Evolutionary conservation across 371 early-diverging fungal species (phyloP).

Genomic region (Syncephalis fuscata): DNA sequence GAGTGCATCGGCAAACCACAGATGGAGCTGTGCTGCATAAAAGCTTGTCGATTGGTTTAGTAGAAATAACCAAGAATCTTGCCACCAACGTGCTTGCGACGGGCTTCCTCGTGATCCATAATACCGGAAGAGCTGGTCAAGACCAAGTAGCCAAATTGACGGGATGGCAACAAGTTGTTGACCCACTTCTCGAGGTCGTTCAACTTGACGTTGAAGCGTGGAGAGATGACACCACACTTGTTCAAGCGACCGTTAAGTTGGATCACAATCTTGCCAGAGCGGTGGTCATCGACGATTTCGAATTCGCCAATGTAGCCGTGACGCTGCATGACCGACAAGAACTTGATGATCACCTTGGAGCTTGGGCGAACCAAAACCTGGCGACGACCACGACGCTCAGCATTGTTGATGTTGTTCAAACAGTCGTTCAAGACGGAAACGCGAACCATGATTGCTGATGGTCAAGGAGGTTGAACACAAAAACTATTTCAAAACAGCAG

Average conservation of each 20-base stretch:
- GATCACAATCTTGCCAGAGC: constrained; percentile 97
- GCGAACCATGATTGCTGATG: constrained; percentile 44
- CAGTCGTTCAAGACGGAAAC: constrained; percentile 89
- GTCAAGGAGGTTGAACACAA: background rate
- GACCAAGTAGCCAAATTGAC: constrained; percentile 98
- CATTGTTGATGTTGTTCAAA: constrained; percentile 98
- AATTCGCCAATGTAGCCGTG: constrained; percentile 99
- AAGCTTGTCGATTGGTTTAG: constrained; percentile 3
- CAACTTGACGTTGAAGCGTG: constrained; percentile 96
- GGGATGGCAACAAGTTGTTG: constrained; percentile 95
- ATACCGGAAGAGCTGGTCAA: constrained; percentile 98
- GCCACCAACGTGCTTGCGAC: constrained; percentile 97
- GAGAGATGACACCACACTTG: constrained; percentile 99
- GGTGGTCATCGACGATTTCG: constrained; percentile 97
- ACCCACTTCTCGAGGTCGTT: constrained; percentile 96
- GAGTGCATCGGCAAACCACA: too few relatives aligned
- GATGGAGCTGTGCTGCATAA: too few relatives aligned
- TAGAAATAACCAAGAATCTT: constrained; percentile 86
- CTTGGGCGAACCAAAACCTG: constrained; percentile 94
- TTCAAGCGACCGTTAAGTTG: constrained; percentile 98
- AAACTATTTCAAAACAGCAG: too few relatives aligned
- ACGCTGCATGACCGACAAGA: constrained; percentile 98
- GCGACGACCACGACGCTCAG: constrained; percentile 96
- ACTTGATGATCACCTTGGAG: constrained; percentile 95
- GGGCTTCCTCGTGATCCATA: constrained; percentile 99